Base-by-base conservation (phyloP, 2,329 filamentous ascomycete species). In the Fusarium protoensiforme region DNA sequence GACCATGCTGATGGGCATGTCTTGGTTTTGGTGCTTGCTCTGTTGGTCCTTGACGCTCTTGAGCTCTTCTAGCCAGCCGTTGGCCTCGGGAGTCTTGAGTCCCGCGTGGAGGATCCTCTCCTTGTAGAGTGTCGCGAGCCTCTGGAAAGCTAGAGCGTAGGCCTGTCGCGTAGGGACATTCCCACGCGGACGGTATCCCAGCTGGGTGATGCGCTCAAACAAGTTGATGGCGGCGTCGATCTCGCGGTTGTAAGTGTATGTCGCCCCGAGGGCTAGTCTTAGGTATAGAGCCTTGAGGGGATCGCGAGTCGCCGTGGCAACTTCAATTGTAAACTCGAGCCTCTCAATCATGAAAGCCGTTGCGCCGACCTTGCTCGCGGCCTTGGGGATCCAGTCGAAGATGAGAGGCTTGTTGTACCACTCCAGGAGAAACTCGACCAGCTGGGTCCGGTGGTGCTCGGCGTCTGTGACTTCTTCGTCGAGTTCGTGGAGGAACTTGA, bases 331-430 rank as follows among this genome's bases (percentile, higher is more conserved):
- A 27, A 73, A 65, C 22, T 79, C 73, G 5, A 84, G 77, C 1
- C 77, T 75, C 0, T 80, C 73, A 1, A 81, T 67, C 14, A 83
- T 68, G 10, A 81, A 78, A 0, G 75, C 76, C 1, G 78, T 78
- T 65, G 80, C 76, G 4, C 77, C 76, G 0, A 78, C 78, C 39
- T 82, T 83, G 57, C 81, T 80, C 0, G 81, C 83, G 1, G 84
- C 83, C n/a, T 81, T 81, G 14, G 83, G 83, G 7, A 85, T 80
- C 82, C 82, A 84, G 61, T 85, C 83, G 31, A 82, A 74, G 2
- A 83, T 78, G 5, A 80, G 71, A 10, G 69, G 77, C 24, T 77
- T 81, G 62, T 78, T 82, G 58, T 78, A 77, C 24, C 83, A 80
- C 18, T 80, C 78, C 0, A 85, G 70, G 8, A 85, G 62, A 36